Conservation (phyloP, 2,329 filamentous ascomycete genomes). For the Metarhizium anisopliae region DNA sequence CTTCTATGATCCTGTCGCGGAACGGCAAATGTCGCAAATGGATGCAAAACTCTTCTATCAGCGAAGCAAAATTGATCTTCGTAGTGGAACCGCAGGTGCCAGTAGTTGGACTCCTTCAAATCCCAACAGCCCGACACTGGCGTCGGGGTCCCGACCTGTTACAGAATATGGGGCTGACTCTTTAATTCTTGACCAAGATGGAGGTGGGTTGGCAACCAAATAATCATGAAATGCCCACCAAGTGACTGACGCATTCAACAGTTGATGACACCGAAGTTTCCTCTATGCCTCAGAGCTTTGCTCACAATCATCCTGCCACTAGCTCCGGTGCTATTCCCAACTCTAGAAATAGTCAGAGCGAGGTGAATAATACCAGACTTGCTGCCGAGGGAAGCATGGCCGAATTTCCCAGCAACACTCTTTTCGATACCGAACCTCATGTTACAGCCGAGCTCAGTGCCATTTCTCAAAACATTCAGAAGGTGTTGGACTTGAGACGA, state of each 20-base stretch:
- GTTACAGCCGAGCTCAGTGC: constrained; percentile 75
- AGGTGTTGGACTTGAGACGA: constrained; percentile 76
- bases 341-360: constrained; percentile 31
- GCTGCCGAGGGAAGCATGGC: constrained; percentile 43
- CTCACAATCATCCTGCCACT: background rate
- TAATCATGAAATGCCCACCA: background rate
- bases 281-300: background rate
- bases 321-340: background rate
- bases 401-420: constrained; percentile 50
- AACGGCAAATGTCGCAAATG: constrained; percentile 88
- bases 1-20: constrained; percentile 86
- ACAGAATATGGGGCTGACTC: constrained; percentile 29
- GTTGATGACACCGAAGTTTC: constrained; percentile 7
- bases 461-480: constrained; percentile 87
- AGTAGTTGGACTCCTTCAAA: constrained; percentile 32
- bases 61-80: constrained; percentile 60
- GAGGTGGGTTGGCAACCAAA: constrained; percentile 11
- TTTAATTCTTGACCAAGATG: constrained; percentile 20
- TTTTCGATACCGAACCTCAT: constrained; percentile 64
- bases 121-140: constrained; percentile 37
- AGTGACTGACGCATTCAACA: constrained; percentile 5
- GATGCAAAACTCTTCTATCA: constrained; percentile 97
- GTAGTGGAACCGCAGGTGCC: constrained; percentile 19
- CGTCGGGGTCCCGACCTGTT: constrained; percentile 23
- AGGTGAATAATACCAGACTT: constrained; percentile 5